These are phyloP conservation scores for Citrus hindsii DNA, from an alignment of 345 rosid genomes.

Conservation along the genomic window DNA sequence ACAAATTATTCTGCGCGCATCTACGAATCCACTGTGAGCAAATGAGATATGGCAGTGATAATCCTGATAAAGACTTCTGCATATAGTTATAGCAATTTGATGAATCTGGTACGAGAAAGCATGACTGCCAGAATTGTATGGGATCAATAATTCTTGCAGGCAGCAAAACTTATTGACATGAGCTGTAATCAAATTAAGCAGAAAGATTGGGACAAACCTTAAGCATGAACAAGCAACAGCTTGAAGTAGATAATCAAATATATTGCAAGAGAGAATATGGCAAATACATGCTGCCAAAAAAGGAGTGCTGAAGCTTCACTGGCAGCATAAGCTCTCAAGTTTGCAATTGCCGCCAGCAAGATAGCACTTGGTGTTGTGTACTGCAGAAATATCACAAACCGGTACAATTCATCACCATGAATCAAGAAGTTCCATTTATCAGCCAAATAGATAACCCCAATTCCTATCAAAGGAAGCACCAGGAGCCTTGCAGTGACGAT, in stretches of 20 bases:
- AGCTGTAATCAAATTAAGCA: background rate
- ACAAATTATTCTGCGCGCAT: too few species aligned
- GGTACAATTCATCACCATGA: constrained; percentile 23
- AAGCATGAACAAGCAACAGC: constrained; percentile 9
- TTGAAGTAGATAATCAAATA: constrained; percentile 25
- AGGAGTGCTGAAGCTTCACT: constrained; percentile 31
- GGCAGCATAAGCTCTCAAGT: constrained; percentile 29
- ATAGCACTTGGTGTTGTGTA: constrained; percentile 44
- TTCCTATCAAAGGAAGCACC: constrained; percentile 39
- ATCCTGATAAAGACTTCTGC: too few species aligned
- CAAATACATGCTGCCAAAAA: constrained; percentile 37
- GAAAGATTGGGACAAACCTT: background rate
- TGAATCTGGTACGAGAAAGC: background rate
- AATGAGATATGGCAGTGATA: too few species aligned
- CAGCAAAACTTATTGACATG: background rate
- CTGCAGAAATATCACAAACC: constrained; percentile 44
- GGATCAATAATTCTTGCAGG: background rate
- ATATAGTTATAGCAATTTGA: background rate
- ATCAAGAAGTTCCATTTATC: constrained; percentile 26
- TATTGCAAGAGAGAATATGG: constrained; percentile 22
- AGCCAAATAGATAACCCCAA: constrained; percentile 33
- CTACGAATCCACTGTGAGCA: too few species aligned
- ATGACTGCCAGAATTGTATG: background rate
- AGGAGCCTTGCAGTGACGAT: constrained; percentile 40
- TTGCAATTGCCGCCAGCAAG: constrained; percentile 30